Base-by-base conservation (phyloP, 2,329 filamentous ascomycete genomes). In the Nothophaeocryptopus gaeumannii region DNA sequence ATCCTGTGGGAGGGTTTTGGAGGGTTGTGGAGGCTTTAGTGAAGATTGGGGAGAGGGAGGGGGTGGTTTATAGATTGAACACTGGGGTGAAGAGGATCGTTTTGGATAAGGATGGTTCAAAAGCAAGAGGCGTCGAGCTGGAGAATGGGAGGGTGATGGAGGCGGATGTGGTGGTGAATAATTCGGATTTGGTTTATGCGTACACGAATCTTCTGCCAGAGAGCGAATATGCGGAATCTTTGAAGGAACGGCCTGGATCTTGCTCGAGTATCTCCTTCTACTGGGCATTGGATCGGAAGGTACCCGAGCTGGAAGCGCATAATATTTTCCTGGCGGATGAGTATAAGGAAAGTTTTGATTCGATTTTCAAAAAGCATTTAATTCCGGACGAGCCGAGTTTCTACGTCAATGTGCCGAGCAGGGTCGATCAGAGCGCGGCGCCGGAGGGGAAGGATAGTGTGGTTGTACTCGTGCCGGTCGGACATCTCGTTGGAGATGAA, bases 181-280 rank as follows among this genome's bases (percentile, higher is more conserved):
- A 89, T 59, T 83, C 85, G 0, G 86, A 90, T 62, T 73, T 89
- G 2, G 82, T 87, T 33, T 89, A 89, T 65, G 81, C 86, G 2
- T 89, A 88, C 72, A 84, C 80, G 66, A 80, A 86, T 54, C 77
- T 89, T 3, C 78, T 89, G 1, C 83, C 83, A 0, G 46, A 56
- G 14, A 58, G 57, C 15, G 68, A 74, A 5, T 74, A 76, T 32
- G 63, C 69, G 1, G 71, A 72, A 44, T 70, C 70, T 3, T 69
- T 80, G 30, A 63, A 67, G 47, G 74, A 76, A 50, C 72, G 78
- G 5, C 72, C 78, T 10, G 78, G 82, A 1, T 87, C 83, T 0
- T 89, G 85, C 70, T 86, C 82, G 55, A 85, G 82, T 50, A 86
- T 89, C 58, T 87, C 83, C 5, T 89, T 89, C 70, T 89, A 88